Evolutionary conservation across 257 asterid genomes (phyloP).

Genomic region (Galeopsis tetrahit): DNA sequence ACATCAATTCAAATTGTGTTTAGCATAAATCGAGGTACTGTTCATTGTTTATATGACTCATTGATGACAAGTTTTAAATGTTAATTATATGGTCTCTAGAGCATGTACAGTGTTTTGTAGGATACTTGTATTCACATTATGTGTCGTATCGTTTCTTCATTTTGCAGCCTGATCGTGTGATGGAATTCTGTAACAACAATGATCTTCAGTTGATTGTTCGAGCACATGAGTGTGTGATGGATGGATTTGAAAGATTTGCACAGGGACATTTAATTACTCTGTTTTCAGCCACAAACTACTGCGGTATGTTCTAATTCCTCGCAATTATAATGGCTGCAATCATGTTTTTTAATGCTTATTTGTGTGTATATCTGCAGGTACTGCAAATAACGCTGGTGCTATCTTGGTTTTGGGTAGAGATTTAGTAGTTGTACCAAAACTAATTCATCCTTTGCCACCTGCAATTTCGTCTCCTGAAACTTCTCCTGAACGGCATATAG

Average conservation of each 20-base stretch:
- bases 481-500: slow-evolving; percentile 81
- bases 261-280: slow-evolving; percentile 98
- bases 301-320: slow-evolving; percentile 60
- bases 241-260: slow-evolving; percentile 99
- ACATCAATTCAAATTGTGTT: not conserved
- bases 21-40: not conserved
- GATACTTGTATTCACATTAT: slow-evolving; percentile 11
- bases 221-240: slow-evolving; percentile 99
- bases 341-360: not conserved
- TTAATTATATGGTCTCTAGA: not conserved
- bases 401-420: slow-evolving; percentile 98
- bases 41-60: not conserved
- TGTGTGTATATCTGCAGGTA: slow-evolving; percentile 50
- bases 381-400: slow-evolving; percentile 99
- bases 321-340: not conserved
- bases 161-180: slow-evolving; percentile 96
- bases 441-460: slow-evolving; percentile 92
- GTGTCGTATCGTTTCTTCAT: slow-evolving; percentile 17
- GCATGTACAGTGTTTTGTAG: not conserved
- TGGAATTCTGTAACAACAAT: slow-evolving; percentile 97
- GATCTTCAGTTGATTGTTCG: slow-evolving; percentile 97
- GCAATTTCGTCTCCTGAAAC: slow-evolving; percentile 89
- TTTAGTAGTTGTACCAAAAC: slow-evolving; percentile 95
- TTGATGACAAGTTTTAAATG: slow-evolving; percentile 13
- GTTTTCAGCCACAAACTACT: slow-evolving; percentile 97